Conservation (phyloP, 768 basidiomycete genomes). For the Cubamyces sp. region DNA sequence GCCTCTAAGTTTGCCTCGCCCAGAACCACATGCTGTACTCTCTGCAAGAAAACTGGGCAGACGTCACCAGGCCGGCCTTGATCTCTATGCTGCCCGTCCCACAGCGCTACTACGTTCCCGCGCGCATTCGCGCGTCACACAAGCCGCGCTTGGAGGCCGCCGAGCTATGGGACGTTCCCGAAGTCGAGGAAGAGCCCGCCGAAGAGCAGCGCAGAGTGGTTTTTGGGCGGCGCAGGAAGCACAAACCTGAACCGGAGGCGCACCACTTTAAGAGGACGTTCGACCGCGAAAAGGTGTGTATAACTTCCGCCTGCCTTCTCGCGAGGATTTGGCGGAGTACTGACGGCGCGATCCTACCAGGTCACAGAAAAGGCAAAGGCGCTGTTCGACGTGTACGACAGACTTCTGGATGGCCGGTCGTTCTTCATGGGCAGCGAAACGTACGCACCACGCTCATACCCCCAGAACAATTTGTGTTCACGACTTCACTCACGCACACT, state of each 20-base stretch:
- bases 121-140: slow-evolving; percentile 60
- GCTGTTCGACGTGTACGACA: slow-evolving; percentile 59
- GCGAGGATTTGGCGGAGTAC: too few relatives aligned
- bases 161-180: slow-evolving; percentile 61
- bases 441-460: slow-evolving; percentile 36
- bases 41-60: slow-evolving; percentile 61
- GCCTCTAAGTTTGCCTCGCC: slow-evolving; percentile 1
- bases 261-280: slow-evolving; percentile 58
- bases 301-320: neutral
- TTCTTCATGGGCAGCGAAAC: slow-evolving; percentile 43
- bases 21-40: slow-evolving; percentile 72
- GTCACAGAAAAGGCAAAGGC: slow-evolving; percentile 60
- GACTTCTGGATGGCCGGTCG: slow-evolving; percentile 51
- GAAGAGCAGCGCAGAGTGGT: slow-evolving; percentile 43
- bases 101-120: slow-evolving; percentile 74
- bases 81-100: slow-evolving; percentile 64
- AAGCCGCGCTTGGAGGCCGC: slow-evolving; percentile 61
- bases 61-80: slow-evolving; percentile 57
- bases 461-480: slow-evolving; percentile 41
- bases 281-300: slow-evolving; percentile 62
- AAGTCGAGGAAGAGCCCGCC: slow-evolving; percentile 45
- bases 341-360: slow-evolving; percentile 37
- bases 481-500: neutral
- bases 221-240: slow-evolving; percentile 39
- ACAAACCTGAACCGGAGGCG: slow-evolving; percentile 38